phyloP scores from a whole-genome alignment of 306 rosid species.

The Quercus rubra region DNA sequence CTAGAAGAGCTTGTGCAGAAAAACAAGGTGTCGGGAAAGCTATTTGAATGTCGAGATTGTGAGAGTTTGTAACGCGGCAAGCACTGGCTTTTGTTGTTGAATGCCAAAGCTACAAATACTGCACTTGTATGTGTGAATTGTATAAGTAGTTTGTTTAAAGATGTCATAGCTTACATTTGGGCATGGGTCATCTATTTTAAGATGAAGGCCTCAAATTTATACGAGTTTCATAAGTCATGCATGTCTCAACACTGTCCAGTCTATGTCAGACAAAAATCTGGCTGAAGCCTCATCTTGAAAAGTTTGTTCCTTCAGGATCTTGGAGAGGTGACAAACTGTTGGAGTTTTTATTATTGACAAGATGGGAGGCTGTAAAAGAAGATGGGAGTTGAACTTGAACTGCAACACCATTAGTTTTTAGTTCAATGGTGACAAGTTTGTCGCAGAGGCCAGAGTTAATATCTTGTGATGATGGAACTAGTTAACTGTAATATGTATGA shows the following conservation, averaged over 20 bases:
- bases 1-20: not conserved
- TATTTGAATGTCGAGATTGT: not conserved
- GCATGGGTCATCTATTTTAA: not conserved
- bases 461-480: not conserved
- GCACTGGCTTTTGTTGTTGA: not conserved
- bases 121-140: not conserved
- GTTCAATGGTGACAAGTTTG: not conserved
- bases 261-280: not conserved
- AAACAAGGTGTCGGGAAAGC: not conserved
- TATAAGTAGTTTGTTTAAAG: not conserved
- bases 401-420: not conserved
- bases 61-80: not conserved
- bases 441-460: not conserved
- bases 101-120: slow-evolving; percentile 1
- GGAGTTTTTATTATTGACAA: not conserved
- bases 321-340: not conserved
- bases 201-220: not conserved
- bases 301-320: not conserved
- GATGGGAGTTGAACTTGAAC: not conserved
- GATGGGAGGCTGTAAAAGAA: not conserved
- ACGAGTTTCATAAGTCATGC: not conserved
- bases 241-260: not conserved
- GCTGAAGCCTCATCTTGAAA: not conserved
- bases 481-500: not conserved
- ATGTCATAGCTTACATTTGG: not conserved